Evolutionary conservation across 768 basidiomycete genomes (phyloP), one percentile per base, ranked within the genome.

Genomic region (Mrakia frigida): DNA sequence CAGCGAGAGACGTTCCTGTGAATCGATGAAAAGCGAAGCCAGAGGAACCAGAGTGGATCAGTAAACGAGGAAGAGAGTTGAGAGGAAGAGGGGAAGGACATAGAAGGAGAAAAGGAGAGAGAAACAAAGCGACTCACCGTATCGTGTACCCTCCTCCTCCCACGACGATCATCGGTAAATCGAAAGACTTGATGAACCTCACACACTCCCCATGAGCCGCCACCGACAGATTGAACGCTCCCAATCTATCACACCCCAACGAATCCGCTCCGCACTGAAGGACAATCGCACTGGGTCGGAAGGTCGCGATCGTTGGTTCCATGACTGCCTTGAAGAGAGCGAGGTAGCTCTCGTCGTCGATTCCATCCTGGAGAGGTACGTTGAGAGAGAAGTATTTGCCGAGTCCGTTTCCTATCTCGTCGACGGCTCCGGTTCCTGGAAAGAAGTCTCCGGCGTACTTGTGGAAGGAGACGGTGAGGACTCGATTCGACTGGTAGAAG

Each of bases 361-460:
- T 91, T 13, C 96, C 96, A 81, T 98, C 97, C 82, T 90, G 91
- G 0, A 99, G 86, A 0, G 96, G 96, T 0, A 99, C 92, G 81
- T 99, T 99, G 60, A 98, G 86, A 77, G 90, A 91, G 82, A 98
- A 99, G 82, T 98, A 91, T 84, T 96, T 97, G 73, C 96, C 96
- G 1, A 89, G 82, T n/a, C 90, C 91, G 28, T 87, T 86, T 6
- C 87, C 87, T 78, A 93, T 93, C 84, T 99, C 96, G 81, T 95
- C 92, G 13, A 98, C 87, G 83, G 94, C 94, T 23, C 96, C 96
- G 0, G 96, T 99, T 0, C 95, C 94, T 0, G 96, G 96, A 83
- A 99, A 99, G 86, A 99, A 99, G 81, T 96, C 93, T 74, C 93
- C 94, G 1, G 92, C 94, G 86, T 97, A 99, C 84, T 98, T 98